Base-by-base conservation (phyloP, 371 early-diverging fungal genomes). In the Umbelopsis sp. region DNA sequence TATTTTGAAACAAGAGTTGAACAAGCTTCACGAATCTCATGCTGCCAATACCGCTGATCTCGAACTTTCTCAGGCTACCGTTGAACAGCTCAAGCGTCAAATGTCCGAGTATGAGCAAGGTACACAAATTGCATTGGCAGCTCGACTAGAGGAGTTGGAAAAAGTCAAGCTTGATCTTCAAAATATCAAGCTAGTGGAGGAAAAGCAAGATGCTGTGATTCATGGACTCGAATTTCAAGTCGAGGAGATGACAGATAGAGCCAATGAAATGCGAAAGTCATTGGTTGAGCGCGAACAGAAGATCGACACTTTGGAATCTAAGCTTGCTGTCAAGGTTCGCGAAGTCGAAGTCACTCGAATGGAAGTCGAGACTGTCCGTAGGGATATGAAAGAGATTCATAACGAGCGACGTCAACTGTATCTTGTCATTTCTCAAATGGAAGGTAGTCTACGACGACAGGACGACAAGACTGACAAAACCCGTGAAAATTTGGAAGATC, bases 191-290 rank as follows among this genome's bases (percentile, higher is more conserved):
- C 51, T 50, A 0, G 72, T 83, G 9, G 81, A 80, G 45, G 75
- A 73, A n/a, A 76, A 78, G 32, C 84, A 83, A 71, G 79, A 81
- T 57, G 68, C 53, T 10, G 73, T 83, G 29, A 83, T 83, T 38
- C 65, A 70, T 48, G 68, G 74, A 1, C 57, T 81, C 0, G 81
- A 83, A 25, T 6, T 32, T 0, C 81, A 83, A 53, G 22, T 81
- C n/a, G 70, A 63, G 18, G 80, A 78, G 16, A 80, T 80, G 80
- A 75, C 80, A 11, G 66, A 69, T 12, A 69, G 78, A 4, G 65
- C 75, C 0, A 22, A 16, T 35, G 67, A 69, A 2, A 65, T 81
- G n/a, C 77, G 71, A 10, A 50, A 66, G 10, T 78, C 80, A 63
- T 37, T 83, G 20, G 70, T 67, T 8, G 80, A 73, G 3, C 72